Evolutionary conservation across 2,329 filamentous ascomycete species (phyloP).

Genomic region (Lecanosticta acicola): DNA sequence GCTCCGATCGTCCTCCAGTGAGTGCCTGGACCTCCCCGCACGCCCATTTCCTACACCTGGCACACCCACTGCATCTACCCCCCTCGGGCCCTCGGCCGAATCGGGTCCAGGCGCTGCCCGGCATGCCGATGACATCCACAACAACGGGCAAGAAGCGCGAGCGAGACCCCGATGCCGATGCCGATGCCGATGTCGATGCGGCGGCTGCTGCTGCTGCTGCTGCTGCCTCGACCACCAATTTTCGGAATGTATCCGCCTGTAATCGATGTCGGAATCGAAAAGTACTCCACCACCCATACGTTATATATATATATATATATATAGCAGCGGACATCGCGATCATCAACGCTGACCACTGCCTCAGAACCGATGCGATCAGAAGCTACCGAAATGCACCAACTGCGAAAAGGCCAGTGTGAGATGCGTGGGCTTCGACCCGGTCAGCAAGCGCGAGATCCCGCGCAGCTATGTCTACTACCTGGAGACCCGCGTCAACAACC

Average conservation of each 20-base stretch:
- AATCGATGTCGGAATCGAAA: conserved; percentile 88
- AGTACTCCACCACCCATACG: too few species aligned
- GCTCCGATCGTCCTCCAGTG: too few species aligned
- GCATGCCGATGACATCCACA: too few species aligned
- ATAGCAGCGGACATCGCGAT: too few species aligned
- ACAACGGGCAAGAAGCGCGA: conserved; percentile 22
- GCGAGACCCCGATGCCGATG: conserved; percentile 8
- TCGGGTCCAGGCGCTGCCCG: too few species aligned
- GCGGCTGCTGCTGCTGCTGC: conserved; percentile 8
- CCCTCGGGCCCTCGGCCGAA: too few species aligned
- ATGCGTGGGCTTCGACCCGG: conserved; percentile 93
- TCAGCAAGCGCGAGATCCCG: conserved; percentile 92
- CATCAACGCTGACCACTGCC: too few species aligned
- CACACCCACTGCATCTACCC: too few species aligned
- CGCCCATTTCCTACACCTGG: too few species aligned
- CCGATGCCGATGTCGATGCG: background rate
- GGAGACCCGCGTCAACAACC: conserved; percentile 75
- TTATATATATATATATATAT: too few species aligned
- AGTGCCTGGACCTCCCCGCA: too few species aligned
- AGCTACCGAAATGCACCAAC: conserved; percentile 79
- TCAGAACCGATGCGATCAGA: conserved; percentile 86
- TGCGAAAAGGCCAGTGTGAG: conserved; percentile 89
- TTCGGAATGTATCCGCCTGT: conserved; percentile 70
- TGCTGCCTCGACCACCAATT: conserved; percentile 57
- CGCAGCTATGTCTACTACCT: conserved; percentile 87